Percentiles rank a stretch among this genome's conserved stretches.
Conservation (phyloP, 2,329 filamentous ascomycete species). For the Pestalotiopsis sp. region DNA sequence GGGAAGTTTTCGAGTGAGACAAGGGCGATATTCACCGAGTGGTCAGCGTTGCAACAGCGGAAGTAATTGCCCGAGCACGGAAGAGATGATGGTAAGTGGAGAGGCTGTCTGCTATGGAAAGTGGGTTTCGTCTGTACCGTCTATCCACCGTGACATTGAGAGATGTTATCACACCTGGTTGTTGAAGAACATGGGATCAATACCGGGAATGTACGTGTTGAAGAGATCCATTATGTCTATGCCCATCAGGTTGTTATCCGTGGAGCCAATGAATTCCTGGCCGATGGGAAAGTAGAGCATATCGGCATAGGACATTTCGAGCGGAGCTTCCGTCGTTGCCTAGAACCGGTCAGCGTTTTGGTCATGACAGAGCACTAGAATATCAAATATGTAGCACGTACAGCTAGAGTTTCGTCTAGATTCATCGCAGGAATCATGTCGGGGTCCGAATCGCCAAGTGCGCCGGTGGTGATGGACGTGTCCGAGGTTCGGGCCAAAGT, state of each 20-base stretch:
- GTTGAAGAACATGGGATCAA: constrained; percentile 21
- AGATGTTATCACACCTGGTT: not conserved
- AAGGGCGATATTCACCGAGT: not conserved
- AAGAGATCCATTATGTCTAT: constrained; percentile 28
- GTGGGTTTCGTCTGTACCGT: not conserved
- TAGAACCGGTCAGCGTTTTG: constrained; percentile 11
- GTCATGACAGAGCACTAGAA: not conserved
- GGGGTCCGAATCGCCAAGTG: not conserved
- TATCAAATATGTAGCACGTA: not conserved
- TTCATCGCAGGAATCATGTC: not conserved
- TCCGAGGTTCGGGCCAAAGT: not conserved
- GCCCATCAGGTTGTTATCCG: constrained; percentile 16
- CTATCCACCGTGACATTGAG: not conserved
- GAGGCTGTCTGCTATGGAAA: too few species aligned
- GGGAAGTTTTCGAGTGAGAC: not conserved
- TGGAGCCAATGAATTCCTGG: constrained; percentile 11
- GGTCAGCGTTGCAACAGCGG: too few species aligned
- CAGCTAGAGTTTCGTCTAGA: not conserved
- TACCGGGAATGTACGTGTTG: constrained; percentile 22
- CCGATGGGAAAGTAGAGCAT: constrained; percentile 18
- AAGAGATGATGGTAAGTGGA: too few species aligned
- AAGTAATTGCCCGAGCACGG: too few species aligned
- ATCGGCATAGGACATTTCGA: constrained; percentile 1
- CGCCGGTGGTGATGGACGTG: not conserved
- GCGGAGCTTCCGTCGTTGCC: constrained; percentile 1